phyloP scores from a whole-genome alignment of 768 basidiomycete species.

The Kwoniella sp. region DNA sequence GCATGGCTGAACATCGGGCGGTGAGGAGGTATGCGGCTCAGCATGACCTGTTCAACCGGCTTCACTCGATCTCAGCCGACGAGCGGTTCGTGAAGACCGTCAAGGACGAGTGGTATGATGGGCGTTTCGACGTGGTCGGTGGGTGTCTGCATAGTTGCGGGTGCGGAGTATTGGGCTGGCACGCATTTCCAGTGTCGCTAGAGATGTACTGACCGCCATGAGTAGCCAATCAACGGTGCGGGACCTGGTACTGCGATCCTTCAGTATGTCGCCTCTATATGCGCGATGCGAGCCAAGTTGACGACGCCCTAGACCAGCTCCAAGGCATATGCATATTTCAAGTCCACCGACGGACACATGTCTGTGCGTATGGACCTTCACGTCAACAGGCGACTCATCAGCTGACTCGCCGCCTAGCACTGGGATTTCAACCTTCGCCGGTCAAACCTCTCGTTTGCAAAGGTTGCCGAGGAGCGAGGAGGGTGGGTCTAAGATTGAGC shows the following conservation, averaged over 20 bases:
- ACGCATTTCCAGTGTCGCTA: background rate
- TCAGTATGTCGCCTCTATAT: slow-evolving; percentile 46
- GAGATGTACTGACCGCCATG: background rate
- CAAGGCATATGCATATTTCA: slow-evolving; percentile 66
- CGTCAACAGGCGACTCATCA: background rate
- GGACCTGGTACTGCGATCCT: slow-evolving; percentile 87
- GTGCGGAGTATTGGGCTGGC: background rate
- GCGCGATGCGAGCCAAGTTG: no score
- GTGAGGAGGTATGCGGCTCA: slow-evolving; percentile 41
- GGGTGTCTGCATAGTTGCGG: slow-evolving; percentile 56
- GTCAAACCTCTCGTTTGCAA: slow-evolving; percentile 74
- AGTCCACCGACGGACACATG: slow-evolving; percentile 84
- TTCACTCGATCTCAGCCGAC: slow-evolving; percentile 81
- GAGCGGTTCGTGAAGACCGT: slow-evolving; percentile 64
- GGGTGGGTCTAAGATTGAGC: slow-evolving; percentile 57
- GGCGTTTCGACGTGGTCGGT: slow-evolving; percentile 46
- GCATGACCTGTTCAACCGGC: slow-evolving; percentile 72
- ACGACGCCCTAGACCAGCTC: slow-evolving; percentile 24
- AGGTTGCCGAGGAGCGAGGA: slow-evolving; percentile 55
- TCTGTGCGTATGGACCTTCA: slow-evolving; percentile 31
- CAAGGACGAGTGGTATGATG: slow-evolving; percentile 51
- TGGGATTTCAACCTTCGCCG: slow-evolving; percentile 82
- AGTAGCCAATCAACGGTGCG: slow-evolving; percentile 84
- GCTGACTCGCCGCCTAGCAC: slow-evolving; percentile 50
- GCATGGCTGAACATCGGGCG: slow-evolving; percentile 11